Evolutionary conservation across 2,329 filamentous ascomycete species (phyloP).

Genomic region (Myriosclerotinia duriaeana): DNA sequence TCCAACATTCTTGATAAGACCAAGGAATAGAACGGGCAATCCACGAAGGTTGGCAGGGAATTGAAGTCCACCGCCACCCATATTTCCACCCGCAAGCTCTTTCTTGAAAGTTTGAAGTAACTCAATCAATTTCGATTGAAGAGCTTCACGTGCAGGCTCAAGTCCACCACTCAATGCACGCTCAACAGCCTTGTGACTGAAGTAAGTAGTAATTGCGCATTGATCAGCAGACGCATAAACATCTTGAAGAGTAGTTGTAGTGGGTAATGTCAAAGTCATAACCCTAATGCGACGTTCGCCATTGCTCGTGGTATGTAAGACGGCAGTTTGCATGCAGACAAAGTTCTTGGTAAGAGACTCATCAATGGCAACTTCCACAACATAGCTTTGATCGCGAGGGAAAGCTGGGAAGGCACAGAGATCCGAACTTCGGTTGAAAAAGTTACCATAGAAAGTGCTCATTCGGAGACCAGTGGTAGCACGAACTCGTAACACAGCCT

Average conservation of each 20-base stretch:
- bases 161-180: slow-evolving; percentile 80
- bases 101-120: slow-evolving; percentile 94
- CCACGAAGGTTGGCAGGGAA: slow-evolving; percentile 90
- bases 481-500: slow-evolving; percentile 91
- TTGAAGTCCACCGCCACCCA: slow-evolving; percentile 87
- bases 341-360: slow-evolving; percentile 90
- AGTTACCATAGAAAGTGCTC: slow-evolving; percentile 98
- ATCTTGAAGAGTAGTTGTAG: slow-evolving; percentile 85
- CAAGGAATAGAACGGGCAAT: slow-evolving; percentile 86
- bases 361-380: slow-evolving; percentile 97
- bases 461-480: slow-evolving; percentile 93
- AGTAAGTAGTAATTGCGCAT: slow-evolving; percentile 88
- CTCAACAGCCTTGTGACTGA: slow-evolving; percentile 97
- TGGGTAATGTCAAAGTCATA: slow-evolving; percentile 87
- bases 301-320: slow-evolving; percentile 96
- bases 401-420: slow-evolving; percentile 97
- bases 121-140: slow-evolving; percentile 90
- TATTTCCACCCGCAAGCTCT: slow-evolving; percentile 91
- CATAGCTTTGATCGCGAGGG: slow-evolving; percentile 94
- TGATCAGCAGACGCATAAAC: slow-evolving; percentile 95
- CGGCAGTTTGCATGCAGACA: slow-evolving; percentile 89
- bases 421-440: slow-evolving; percentile 97
- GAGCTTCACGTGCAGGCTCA: slow-evolving; percentile 84
- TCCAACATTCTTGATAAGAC: slow-evolving; percentile 93
- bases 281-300: slow-evolving; percentile 94